Base-by-base conservation (phyloP, 139 green algal genomes). In the Diplosphaera chodatii region DNA sequence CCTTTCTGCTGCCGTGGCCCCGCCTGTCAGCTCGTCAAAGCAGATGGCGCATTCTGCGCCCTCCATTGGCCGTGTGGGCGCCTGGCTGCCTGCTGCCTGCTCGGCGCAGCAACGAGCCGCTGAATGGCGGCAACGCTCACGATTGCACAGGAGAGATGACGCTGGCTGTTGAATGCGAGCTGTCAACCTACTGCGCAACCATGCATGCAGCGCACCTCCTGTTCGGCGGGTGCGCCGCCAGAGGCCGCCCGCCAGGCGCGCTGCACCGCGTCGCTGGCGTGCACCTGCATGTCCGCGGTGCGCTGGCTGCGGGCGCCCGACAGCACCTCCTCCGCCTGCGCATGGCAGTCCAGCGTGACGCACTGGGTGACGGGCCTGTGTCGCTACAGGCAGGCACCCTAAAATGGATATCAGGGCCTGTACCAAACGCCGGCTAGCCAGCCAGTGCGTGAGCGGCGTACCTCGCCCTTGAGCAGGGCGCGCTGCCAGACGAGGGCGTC, bases 401-500 rank as follows among this genome's bases (percentile, higher is more conserved):
- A n/a, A n/a, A n/a, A n/a, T n/a, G n/a, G n/a, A n/a, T n/a, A n/a
- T n/a, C n/a, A n/a, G n/a, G n/a, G n/a, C n/a, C n/a, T n/a, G n/a
- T n/a, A n/a, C n/a, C n/a, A n/a, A n/a, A n/a, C n/a, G n/a, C n/a
- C n/a, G n/a, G n/a, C n/a, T n/a, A n/a, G n/a, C n/a, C n/a, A n/a
- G n/a, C n/a, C n/a, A n/a, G n/a, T n/a, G n/a, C n/a, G n/a, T n/a
- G n/a, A n/a, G n/a, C n/a, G n/a, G n/a, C n/a, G n/a, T n/a, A 80
- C 70, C 77, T 87, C 82, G 18, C 48, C 30, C 13, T 69, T 76
- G 3, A 85, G 69, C 25, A 85, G 40, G 22, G 76, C 76, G 23
- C 67, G 59, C 71, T 92, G 87, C 86, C 86, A 92, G 4, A 92
- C 81, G 4, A 88, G 27, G 2, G 84, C 82, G 69, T 91, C 78